A percentile compares a stretch with the other conserved stretches of the same genome.
Evolutionary conservation across 306 rosid species (phyloP).

Genomic region (Fagus sylvatica): DNA sequence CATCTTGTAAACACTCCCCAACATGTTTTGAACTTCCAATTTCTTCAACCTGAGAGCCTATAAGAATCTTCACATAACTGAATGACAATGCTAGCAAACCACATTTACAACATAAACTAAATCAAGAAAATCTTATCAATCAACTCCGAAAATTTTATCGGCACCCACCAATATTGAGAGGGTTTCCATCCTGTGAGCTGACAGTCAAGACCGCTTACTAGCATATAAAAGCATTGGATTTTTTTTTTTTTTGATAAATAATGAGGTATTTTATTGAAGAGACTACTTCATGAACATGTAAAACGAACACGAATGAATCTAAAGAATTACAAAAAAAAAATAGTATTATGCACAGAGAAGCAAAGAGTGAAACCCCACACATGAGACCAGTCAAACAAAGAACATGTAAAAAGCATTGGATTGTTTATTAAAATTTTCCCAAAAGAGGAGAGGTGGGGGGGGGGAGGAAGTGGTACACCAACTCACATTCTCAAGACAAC

Average conservation of each 20-base stretch:
- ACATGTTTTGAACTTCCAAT: background rate
- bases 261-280: no score
- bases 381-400: no score
- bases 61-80: background rate
- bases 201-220: background rate
- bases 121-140: background rate
- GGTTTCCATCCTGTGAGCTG: background rate
- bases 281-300: no score
- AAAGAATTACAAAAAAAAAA: no score
- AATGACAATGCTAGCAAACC: background rate
- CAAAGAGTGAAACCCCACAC: no score
- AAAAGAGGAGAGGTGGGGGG: background rate
- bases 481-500: slow-evolving; percentile 73
- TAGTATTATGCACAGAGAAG: no score
- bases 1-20: background rate
- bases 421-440: background rate
- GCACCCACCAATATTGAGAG: background rate
- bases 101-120: background rate
- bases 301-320: no score
- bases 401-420: no score
- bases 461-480: slow-evolving; percentile 7
- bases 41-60: background rate
- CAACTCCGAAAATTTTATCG: background rate
- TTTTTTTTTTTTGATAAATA: no score
- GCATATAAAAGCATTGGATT: background rate